Evolutionary conservation across 345 rosid species (phyloP).

Genomic region (Geranium rotundifolium): DNA sequence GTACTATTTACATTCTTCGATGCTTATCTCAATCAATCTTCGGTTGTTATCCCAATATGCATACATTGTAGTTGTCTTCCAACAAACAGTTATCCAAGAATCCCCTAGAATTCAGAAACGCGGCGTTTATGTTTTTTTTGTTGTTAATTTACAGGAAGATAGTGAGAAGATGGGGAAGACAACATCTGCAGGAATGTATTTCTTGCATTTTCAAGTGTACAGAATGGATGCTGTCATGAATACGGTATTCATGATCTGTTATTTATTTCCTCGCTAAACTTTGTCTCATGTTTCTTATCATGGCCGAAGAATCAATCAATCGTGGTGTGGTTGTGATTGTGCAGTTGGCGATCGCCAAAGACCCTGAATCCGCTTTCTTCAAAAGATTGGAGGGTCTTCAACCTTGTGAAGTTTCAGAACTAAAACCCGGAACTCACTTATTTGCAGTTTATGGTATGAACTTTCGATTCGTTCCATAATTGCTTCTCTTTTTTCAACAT

Average conservation of each 20-base stretch:
- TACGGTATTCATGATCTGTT: slow-evolving; percentile 42
- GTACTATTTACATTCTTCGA: slow-evolving; percentile 20
- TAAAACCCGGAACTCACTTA: slow-evolving; percentile 94
- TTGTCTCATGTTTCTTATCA: too few relatives aligned
- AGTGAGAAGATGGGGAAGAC: slow-evolving; percentile 93
- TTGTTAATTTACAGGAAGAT: slow-evolving; percentile 52
- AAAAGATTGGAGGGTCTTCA: slow-evolving; percentile 96
- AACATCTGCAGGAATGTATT: slow-evolving; percentile 98
- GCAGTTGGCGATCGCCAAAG: slow-evolving; percentile 94
- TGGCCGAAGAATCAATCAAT: background rate
- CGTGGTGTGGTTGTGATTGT: slow-evolving; percentile 9
- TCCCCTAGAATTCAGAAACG: too few relatives aligned
- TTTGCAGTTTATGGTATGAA: slow-evolving; percentile 90
- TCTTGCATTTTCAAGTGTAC: slow-evolving; percentile 97
- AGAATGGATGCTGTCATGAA: slow-evolving; percentile 89
- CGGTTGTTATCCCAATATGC: too few relatives aligned
- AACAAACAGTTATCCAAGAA: slow-evolving; percentile 22
- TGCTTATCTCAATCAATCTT: too few relatives aligned
- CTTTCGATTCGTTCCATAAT: background rate
- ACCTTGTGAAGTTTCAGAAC: slow-evolving; percentile 91
- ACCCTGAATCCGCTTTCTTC: slow-evolving; percentile 96
- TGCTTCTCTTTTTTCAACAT: too few relatives aligned
- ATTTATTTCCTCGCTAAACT: too few relatives aligned
- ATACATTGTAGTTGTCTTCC: too few relatives aligned
- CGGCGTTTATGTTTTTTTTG: too few relatives aligned